Conservation (phyloP, 179 eudicot genomes). For the Spergularia azorica region DNA sequence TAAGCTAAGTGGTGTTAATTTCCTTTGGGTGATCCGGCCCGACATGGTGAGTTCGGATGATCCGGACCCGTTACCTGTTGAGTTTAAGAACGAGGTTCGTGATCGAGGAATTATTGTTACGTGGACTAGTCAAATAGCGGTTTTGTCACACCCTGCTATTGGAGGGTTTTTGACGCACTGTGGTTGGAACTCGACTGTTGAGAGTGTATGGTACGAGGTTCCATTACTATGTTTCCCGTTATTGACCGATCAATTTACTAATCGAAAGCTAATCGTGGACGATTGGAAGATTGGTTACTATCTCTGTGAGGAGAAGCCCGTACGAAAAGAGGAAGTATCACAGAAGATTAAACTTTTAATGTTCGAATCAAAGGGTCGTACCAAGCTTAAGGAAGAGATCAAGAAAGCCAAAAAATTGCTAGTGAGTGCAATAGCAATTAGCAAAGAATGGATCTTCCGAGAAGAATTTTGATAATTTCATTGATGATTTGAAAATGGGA, state of each 20-base stretch:
- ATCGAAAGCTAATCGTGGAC: constrained; percentile 37
- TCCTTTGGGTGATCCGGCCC: constrained; percentile 43
- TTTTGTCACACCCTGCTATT: constrained; percentile 33
- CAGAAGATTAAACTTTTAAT: constrained; percentile 37
- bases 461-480: constrained; percentile 29
- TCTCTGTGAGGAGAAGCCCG: constrained; percentile 34
- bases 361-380: constrained; percentile 29
- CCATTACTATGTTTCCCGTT: constrained; percentile 41
- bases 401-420: constrained; percentile 34
- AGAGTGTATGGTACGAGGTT: constrained; percentile 43
- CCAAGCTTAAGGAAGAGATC: constrained; percentile 34
- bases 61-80: constrained; percentile 39
- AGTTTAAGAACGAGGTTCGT: constrained; percentile 38
- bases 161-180: constrained; percentile 48
- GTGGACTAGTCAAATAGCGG: constrained; percentile 35
- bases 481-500: constrained; percentile 12
- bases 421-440: constrained; percentile 44
- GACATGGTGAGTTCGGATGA: constrained; percentile 50
- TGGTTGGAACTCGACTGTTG: constrained; percentile 47
- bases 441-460: constrained; percentile 43
- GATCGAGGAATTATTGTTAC: constrained; percentile 38
- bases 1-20: constrained; percentile 32
- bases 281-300: constrained; percentile 49
- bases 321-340: constrained; percentile 39
- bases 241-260: constrained; percentile 43